phyloP scores from a whole-genome alignment of 1,284 basidiomycete species.

The Mycosarcoma maydis region DNA sequence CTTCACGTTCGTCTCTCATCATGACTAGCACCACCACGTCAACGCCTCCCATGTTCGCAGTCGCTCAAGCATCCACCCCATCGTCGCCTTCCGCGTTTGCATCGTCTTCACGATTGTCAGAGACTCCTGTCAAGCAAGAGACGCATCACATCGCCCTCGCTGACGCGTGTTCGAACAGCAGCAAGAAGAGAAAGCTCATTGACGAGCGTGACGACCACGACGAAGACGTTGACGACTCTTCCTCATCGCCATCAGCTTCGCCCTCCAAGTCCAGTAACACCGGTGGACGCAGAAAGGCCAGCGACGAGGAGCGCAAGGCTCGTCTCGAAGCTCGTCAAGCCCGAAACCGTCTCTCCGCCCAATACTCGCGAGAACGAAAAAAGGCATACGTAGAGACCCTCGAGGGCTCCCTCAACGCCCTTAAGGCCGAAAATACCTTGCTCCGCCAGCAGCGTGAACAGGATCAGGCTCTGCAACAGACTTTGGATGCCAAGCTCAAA shows the following conservation, averaged over 20 bases:
- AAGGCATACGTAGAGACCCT: slow-evolving; percentile 60
- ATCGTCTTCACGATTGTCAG: slow-evolving; percentile 29
- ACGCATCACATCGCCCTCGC: not conserved
- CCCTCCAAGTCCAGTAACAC: slow-evolving; percentile 31
- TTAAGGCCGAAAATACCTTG: slow-evolving; percentile 46
- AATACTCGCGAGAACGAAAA: slow-evolving; percentile 63
- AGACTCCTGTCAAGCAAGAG: slow-evolving; percentile 33
- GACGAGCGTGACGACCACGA: slow-evolving; percentile 9
- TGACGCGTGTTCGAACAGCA: slow-evolving; percentile 14
- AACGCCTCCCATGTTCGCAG: slow-evolving; percentile 9
- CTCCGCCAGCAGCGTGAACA: slow-evolving; percentile 29
- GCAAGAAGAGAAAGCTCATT: slow-evolving; percentile 34
- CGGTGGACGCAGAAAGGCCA: slow-evolving; percentile 34
- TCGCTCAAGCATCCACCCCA: slow-evolving; percentile 10
- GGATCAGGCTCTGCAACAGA: slow-evolving; percentile 20
- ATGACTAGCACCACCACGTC: slow-evolving; percentile 18
- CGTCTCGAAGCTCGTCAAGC: slow-evolving; percentile 63
- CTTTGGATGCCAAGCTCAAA: slow-evolving; percentile 42
- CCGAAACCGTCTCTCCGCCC: slow-evolving; percentile 64
- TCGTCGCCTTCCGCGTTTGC: slow-evolving; percentile 11
- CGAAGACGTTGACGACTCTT: slow-evolving; percentile 12
- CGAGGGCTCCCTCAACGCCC: slow-evolving; percentile 45
- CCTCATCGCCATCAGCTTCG: slow-evolving; percentile 12
- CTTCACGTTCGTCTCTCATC: slow-evolving; percentile 15
- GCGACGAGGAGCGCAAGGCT: slow-evolving; percentile 59